Evolutionary conservation across 2,329 filamentous ascomycete species (phyloP).

Genomic region (Colletotrichum gigasporum): DNA sequence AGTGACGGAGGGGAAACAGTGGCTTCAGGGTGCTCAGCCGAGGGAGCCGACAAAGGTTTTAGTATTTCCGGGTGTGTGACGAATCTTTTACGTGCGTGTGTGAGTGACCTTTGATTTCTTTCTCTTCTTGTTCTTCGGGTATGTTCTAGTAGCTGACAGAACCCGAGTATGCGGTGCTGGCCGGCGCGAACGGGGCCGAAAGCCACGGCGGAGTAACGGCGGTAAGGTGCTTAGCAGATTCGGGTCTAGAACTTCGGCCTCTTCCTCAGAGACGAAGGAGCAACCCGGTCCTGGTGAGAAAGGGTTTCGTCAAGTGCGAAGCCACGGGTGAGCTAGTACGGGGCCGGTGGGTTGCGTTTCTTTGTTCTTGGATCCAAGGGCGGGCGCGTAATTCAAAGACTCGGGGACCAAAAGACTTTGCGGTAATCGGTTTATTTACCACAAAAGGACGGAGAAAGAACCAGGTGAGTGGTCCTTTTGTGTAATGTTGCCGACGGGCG

Average conservation of each 20-base stretch:
- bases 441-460: not conserved
- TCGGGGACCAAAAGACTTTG: no score
- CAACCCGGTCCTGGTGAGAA: not conserved
- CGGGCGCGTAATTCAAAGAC: not conserved
- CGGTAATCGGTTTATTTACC: no score
- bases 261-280: not conserved
- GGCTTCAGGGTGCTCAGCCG: not conserved
- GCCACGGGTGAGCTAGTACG: slow-evolving; percentile 11
- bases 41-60: slow-evolving; percentile 1
- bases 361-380: slow-evolving; percentile 2
- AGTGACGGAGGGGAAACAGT: no score
- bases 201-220: not conserved
- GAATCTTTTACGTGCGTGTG: no score
- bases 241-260: not conserved
- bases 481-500: not conserved
- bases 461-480: not conserved
- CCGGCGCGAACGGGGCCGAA: not conserved
- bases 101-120: no score
- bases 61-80: not conserved
- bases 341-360: not conserved
- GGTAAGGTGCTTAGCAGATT: slow-evolving; percentile 1
- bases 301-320: not conserved
- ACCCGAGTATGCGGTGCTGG: slow-evolving; percentile 7
- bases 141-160: not conserved
- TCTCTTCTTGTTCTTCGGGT: not conserved